phyloP scores from a whole-genome alignment of 2,329 filamentous ascomycete species.

The Fusarium torreyae region DNA sequence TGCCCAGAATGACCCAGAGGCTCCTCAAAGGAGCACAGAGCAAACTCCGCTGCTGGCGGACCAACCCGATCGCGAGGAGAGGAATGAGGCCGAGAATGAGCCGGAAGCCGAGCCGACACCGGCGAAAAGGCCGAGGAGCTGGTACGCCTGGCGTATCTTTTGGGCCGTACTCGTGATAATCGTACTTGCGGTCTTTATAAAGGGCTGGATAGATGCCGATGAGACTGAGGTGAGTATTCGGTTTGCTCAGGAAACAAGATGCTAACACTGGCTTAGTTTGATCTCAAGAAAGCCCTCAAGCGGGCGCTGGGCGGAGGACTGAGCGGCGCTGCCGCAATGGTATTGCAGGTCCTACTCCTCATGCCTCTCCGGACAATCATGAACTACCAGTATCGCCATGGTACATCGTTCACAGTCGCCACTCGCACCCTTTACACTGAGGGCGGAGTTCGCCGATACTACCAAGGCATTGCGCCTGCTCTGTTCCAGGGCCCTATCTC shows the following conservation, averaged over 20 bases:
- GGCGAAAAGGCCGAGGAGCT: slow-evolving; percentile 13
- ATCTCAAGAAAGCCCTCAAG: slow-evolving; percentile 61
- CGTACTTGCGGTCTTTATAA: slow-evolving; percentile 12
- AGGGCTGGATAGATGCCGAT: slow-evolving; percentile 31
- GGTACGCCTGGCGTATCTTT: slow-evolving; percentile 30
- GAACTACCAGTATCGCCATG: slow-evolving; percentile 67
- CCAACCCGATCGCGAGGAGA: not conserved
- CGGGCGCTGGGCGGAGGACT: slow-evolving; percentile 62
- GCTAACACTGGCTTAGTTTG: slow-evolving; percentile 55
- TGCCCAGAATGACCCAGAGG: not conserved
- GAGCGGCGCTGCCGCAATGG: slow-evolving; percentile 64
- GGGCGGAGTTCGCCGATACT: slow-evolving; percentile 61
- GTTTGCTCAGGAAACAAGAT: fast-evolving
- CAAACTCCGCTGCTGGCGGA: slow-evolving; percentile 24
- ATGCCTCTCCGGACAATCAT: slow-evolving; percentile 67
- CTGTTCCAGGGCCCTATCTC: slow-evolving; percentile 63
- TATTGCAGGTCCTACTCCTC: slow-evolving; percentile 63
- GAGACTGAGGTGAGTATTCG: slow-evolving; percentile 20
- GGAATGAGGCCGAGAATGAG: not conserved
- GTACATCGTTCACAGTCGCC: slow-evolving; percentile 58
- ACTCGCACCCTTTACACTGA: slow-evolving; percentile 59
- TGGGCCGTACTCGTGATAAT: slow-evolving; percentile 10
- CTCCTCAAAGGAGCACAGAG: not conserved
- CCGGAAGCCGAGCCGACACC: slow-evolving; percentile 4
- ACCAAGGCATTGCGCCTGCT: slow-evolving; percentile 62